Evolutionary conservation across 345 rosid species (phyloP).

Genomic region (Lepidium didymum): DNA sequence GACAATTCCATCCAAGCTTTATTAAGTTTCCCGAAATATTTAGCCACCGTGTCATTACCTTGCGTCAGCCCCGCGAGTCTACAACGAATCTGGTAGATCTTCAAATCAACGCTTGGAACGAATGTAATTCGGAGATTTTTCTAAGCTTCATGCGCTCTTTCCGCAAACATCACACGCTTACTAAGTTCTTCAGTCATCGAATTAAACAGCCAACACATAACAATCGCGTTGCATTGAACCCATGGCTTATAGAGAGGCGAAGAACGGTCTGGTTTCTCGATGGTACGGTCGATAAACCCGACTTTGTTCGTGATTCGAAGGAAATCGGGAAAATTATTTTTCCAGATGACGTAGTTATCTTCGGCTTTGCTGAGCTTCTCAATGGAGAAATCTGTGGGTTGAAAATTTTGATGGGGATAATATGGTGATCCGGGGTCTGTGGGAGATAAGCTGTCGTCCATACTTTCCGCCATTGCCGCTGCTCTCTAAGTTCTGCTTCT

Average conservation of each 20-base stretch:
- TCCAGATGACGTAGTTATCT: slow-evolving; percentile 6
- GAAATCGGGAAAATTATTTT: background rate
- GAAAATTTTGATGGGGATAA: background rate
- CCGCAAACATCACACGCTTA: background rate
- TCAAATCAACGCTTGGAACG: background rate
- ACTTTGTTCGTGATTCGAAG: background rate
- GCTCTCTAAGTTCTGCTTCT: background rate
- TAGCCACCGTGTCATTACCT: background rate
- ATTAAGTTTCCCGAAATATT: background rate
- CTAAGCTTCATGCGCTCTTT: background rate
- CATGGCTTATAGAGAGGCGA: background rate
- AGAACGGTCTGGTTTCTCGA: background rate
- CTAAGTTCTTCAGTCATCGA: background rate
- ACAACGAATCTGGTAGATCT: background rate
- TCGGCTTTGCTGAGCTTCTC: background rate
- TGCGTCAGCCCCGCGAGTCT: background rate
- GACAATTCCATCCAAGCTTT: background rate
- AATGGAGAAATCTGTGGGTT: background rate
- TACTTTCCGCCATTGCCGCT: background rate
- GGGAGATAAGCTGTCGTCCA: background rate
- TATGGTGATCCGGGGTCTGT: background rate
- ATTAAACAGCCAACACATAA: background rate
- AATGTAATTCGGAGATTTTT: background rate
- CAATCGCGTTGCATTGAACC: background rate
- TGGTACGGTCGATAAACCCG: background rate